Base-by-base conservation (phyloP, 2,329 filamentous ascomycete species). In the Aspergillus felis region DNA sequence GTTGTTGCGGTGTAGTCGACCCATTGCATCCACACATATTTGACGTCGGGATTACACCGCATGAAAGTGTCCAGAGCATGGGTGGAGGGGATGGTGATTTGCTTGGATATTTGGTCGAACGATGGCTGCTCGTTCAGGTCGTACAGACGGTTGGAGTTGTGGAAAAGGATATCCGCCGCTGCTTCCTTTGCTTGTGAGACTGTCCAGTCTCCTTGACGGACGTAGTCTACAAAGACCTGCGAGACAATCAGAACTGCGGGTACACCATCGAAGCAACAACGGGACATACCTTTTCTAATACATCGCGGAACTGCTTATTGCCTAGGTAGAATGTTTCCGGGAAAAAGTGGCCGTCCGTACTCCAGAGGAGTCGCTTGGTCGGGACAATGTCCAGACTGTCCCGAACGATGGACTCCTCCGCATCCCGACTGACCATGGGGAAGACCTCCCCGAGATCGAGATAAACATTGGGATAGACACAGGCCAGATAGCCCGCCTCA, bases 391-490 rank as follows among this genome's bases (percentile, higher is more conserved):
- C 91, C 8, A 95, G 74, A 1, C 89, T 84, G 68, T 94, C 84
- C 48, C 86, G 84, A 12, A 95, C 63, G 1, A 91, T 82, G 0
- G 79, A 78, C 64, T 89, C 86, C 70, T 95, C 90, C 0, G 90
- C 91, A 57, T 91, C 85, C 51, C 87, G 83, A 61, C 87, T 92
- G 41, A 94, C 73, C 73, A 87, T 87, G 0, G 90, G 90, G 59
- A 94, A 95, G 0, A 94, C 87, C 67, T 92, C 88, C 1, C 91
- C 90, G 54, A 95, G 84, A 67, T 95, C 91, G 12, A 91, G 84
- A 68, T 91, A 94, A 1, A 90, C 89, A 67, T 95, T 93, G 25
- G 83, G 79, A 68, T 92, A 94, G 24, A 89, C 85, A 0, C 84
- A 84, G 0, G 91, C 89, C 22, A 95, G 79, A 68, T 93, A 95